Base-by-base conservation (phyloP, 1,139 yeast species). In the Pichia sp. region DNA sequence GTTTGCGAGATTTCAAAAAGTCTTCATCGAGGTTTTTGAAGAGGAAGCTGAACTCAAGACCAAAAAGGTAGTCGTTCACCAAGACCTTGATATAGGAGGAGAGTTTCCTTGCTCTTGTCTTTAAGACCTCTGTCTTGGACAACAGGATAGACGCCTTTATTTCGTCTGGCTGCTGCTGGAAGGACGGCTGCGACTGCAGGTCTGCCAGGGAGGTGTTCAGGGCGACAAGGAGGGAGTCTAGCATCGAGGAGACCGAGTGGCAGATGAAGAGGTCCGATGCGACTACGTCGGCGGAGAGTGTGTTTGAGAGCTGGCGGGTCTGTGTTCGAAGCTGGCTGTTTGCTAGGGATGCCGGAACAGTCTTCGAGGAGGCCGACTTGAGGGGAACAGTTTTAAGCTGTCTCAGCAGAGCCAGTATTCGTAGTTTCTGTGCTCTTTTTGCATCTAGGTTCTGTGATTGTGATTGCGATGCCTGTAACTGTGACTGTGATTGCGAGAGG, bases 41-140 rank as follows among this genome's bases (percentile, higher is more conserved):
- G 3, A 44, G 5, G 31, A 46, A 19, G 15, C 31, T 6, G 40
- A 63, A 62, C 44, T 66, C 67, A 8, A 53, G 52, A 7, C 57
- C 55, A 10, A 67, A 56, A 8, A 69, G 49, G 48, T 68, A 68
- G 5, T 67, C 64, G 13, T 58, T 59, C 3, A 68, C 58, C 3
- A 69, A 47, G 4, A 53, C 54, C 51, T 65, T 65, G 0, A 67
- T 61, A 23, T 62, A 59, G 1, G 59, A 44, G 4, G 59, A 54
- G n/a, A 56, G 11, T 10, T 54, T 19, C 58, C 42, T 47, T 5
- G 55, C 26, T 7, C 48, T 56, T 34, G 61, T 42, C 32, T 56
- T 57, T 8, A 54, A 51, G 1, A 58, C 52, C 36, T 50, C 54
- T 44, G 30, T 56, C 45, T 45, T 55, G 47, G 13, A 5, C n/a